These are phyloP conservation scores for Microcyclospora tardicrescens DNA, from an alignment of 2,329 filamentous ascomycete species.

Conservation along the genomic window DNA sequence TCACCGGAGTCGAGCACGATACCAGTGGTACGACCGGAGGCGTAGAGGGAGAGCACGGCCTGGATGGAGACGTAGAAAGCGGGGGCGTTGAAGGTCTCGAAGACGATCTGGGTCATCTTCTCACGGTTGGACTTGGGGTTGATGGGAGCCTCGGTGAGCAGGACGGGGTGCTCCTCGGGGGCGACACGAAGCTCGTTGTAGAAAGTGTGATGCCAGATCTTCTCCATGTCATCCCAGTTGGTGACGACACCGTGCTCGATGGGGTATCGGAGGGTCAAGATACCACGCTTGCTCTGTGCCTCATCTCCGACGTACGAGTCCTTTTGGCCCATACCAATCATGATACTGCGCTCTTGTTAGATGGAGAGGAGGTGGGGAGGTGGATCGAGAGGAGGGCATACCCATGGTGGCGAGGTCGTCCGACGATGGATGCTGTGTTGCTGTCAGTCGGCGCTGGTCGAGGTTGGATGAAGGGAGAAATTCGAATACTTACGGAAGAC, in stretches of 20 bases:
- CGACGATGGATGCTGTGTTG: conserved; percentile 84
- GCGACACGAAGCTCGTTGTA: conserved; percentile 99
- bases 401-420: conserved; percentile 99
- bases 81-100: conserved; percentile 99
- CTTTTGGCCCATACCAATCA: conserved; percentile 99
- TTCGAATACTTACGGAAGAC: conserved; percentile 86
- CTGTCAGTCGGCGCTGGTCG: conserved; percentile 12
- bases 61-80: conserved; percentile 99
- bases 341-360: conserved; percentile 61
- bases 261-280: conserved; percentile 96
- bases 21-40: conserved; percentile 99
- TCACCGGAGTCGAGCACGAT: conserved; percentile 99
- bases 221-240: conserved; percentile 99
- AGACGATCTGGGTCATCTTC: conserved; percentile 99
- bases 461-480: conserved; percentile 12
- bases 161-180: conserved; percentile 98
- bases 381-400: conserved; percentile 38
- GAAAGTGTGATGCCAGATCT: conserved; percentile 99
- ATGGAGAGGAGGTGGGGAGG: conserved; percentile 5
- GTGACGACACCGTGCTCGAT: conserved; percentile 99
- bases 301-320: conserved; percentile 99
- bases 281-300: conserved; percentile 99
- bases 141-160: conserved; percentile 98
- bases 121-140: conserved; percentile 99
- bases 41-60: conserved; percentile 97